Evolutionary conservation across 2,329 filamentous ascomycete species (phyloP).

Genomic region (Aspergillus japonicus): DNA sequence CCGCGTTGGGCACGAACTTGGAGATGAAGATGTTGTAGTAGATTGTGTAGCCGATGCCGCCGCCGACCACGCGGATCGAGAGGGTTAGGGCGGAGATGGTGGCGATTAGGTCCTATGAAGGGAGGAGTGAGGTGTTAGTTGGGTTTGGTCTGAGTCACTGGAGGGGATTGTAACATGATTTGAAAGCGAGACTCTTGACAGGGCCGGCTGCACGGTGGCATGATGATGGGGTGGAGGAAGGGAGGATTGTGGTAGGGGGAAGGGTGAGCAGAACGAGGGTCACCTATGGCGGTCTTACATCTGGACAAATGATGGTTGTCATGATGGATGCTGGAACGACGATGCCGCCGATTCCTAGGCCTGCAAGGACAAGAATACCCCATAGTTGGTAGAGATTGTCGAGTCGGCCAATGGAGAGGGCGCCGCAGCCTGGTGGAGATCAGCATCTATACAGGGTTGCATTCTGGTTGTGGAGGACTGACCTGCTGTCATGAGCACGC

Average conservation of each 20-base stretch:
- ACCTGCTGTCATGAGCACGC: constrained; percentile 64
- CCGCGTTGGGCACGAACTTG: constrained; percentile 48
- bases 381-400: constrained; percentile 58
- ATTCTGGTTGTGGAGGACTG: constrained; percentile 8
- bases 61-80: constrained; percentile 67
- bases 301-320: constrained; percentile 67
- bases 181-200: too few relatives aligned
- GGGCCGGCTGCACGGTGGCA: too few relatives aligned
- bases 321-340: constrained; percentile 68
- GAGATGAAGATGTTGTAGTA: constrained; percentile 54
- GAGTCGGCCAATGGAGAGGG: constrained; percentile 50
- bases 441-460: background rate
- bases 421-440: constrained; percentile 48
- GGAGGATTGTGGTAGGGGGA: background rate
- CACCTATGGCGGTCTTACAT: constrained; percentile 40
- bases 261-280: background rate
- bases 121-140: background rate
- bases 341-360: constrained; percentile 66
- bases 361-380: constrained; percentile 59
- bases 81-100: constrained; percentile 68
- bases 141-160: background rate
- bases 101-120: constrained; percentile 58
- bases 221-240: background rate
- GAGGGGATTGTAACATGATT: too few relatives aligned
- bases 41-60: constrained; percentile 62